Evolutionary conservation across 1,284 basidiomycete species (phyloP), one percentile per base, ranked within the genome.

Genomic region (Pseudomicrostroma phylloplanum): DNA sequence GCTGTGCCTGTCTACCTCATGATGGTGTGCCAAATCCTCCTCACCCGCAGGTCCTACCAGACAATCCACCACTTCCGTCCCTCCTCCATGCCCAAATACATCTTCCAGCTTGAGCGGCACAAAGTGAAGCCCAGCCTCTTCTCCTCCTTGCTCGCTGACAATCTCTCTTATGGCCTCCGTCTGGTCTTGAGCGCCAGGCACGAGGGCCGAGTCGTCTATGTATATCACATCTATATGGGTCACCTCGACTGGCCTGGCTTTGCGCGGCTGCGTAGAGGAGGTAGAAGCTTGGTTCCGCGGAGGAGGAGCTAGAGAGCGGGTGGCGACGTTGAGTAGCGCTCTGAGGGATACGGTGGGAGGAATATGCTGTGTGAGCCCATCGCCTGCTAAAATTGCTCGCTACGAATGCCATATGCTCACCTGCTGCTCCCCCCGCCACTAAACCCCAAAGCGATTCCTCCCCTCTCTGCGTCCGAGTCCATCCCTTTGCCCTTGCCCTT

Each of bases 181-280:
- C 19, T 59, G 55, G 21, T 69, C 65, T 2, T 56, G 21, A 1
- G 39, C 43, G 40, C 56, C 60, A 42, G 26, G 30, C 23, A 39
- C n/a, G 19, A 71, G 36, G 4, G 63, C 61, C 13, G 64, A 63
- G 49, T 70, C 70, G 46, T 74, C 73, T 23, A 77, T 62, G 43
- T 68, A 73, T 36, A 77, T 48, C n/a, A 71, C 73, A 43, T 67
- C 65, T 49, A 77, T 62, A 25, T 67, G 69, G 23, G 67, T 67
- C 6, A 72, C 66, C 57, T 73, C 72, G 17, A 64, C 63, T 58
- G 64, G 66, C 40, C 65, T 46, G 0, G 66, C 65, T 8, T 36
- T 59, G 26, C 30, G 48, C 2, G 43, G 43, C 43, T 48, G 43
- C 43, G 17, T 13, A 19, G 21, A 54, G 51, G 51, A 54, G 21